Evolutionary conservation across 2,329 filamentous ascomycete species (phyloP).

Genomic region (Beauveria medogensis): DNA sequence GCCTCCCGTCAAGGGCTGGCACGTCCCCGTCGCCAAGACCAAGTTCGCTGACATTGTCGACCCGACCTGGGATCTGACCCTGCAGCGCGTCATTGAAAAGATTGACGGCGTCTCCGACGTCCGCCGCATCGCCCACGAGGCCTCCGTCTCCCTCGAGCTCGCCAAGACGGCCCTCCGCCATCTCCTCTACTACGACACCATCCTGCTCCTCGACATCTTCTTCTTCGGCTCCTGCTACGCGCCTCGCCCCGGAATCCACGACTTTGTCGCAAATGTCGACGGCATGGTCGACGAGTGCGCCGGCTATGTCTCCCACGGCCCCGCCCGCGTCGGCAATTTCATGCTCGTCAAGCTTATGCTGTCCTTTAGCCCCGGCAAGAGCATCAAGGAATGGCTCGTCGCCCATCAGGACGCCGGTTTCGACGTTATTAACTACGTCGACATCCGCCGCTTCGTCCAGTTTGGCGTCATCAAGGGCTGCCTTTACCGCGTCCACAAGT

Average conservation of each 20-base stretch:
- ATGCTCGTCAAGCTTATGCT: constrained; percentile 77
- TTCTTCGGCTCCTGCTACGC: constrained; percentile 91
- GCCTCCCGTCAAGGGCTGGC: constrained; percentile 72
- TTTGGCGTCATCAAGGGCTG: constrained; percentile 96
- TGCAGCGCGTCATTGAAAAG: constrained; percentile 70
- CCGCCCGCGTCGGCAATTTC: constrained; percentile 45
- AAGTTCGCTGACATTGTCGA: constrained; percentile 57
- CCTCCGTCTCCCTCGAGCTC: constrained; percentile 79
- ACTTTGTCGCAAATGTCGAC: constrained; percentile 67
- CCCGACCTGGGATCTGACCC: constrained; percentile 66
- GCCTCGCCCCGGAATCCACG: constrained; percentile 64
- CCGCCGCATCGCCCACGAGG: constrained; percentile 73
- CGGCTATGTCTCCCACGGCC: constrained; percentile 60
- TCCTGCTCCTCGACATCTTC: constrained; percentile 88
- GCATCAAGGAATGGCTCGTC: constrained; percentile 80
- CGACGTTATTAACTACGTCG: constrained; percentile 64
- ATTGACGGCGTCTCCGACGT: constrained; percentile 91
- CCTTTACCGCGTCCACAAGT: constrained; percentile 87
- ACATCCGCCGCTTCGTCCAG: constrained; percentile 85
- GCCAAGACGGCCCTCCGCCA: constrained; percentile 82
- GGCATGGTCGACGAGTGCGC: constrained; percentile 80
- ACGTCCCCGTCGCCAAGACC: constrained; percentile 75
- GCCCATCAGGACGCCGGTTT: constrained; percentile 59
- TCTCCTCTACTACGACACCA: constrained; percentile 85
- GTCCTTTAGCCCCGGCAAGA: constrained; percentile 72